These are phyloP conservation scores for Pichia sp. DNA, from an alignment of 1,139 yeast species.

Conservation along the genomic window DNA sequence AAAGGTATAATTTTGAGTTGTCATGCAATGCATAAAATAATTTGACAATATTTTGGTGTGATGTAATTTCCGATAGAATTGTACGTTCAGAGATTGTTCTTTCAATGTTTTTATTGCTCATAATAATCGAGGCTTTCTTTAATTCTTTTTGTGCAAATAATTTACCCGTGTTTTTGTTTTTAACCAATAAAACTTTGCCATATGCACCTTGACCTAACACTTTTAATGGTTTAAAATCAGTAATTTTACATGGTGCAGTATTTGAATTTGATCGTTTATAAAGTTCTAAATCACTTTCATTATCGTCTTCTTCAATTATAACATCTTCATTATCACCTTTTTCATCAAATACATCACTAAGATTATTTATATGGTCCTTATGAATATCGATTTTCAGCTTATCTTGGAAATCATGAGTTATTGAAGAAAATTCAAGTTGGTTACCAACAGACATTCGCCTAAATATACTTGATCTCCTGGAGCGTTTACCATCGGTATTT, in stretches of 20 bases:
- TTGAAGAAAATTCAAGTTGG: constrained; percentile 1
- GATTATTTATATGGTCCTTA: constrained; percentile 1
- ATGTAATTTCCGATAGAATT: constrained; percentile 54
- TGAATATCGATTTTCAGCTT: constrained; percentile 4
- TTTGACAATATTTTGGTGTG: constrained; percentile 85
- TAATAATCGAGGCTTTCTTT: constrained; percentile 66
- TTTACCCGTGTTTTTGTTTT: constrained; percentile 56
- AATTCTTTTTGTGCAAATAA: constrained; percentile 87
- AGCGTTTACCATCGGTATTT: neutral
- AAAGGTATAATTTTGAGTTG: constrained; percentile 65
- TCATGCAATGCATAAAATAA: constrained; percentile 89
- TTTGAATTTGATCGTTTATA: constrained; percentile 11
- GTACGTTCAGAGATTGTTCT: constrained; percentile 68
- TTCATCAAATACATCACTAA: constrained; percentile 13
- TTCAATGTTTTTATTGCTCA: constrained; percentile 43
- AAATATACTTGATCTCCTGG: constrained; percentile 19
- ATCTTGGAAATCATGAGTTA: neutral
- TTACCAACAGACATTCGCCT: constrained; percentile 23
- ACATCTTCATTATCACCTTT: constrained; percentile 10
- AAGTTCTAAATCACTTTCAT: constrained; percentile 1
- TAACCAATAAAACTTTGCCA: constrained; percentile 79
- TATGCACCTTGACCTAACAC: constrained; percentile 90
- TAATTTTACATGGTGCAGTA: constrained; percentile 29
- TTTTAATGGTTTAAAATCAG: constrained; percentile 69
- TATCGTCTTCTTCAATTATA: constrained; percentile 10